Base-by-base conservation (phyloP, 1,284 basidiomycete species). In the Sparassis latifolia region DNA sequence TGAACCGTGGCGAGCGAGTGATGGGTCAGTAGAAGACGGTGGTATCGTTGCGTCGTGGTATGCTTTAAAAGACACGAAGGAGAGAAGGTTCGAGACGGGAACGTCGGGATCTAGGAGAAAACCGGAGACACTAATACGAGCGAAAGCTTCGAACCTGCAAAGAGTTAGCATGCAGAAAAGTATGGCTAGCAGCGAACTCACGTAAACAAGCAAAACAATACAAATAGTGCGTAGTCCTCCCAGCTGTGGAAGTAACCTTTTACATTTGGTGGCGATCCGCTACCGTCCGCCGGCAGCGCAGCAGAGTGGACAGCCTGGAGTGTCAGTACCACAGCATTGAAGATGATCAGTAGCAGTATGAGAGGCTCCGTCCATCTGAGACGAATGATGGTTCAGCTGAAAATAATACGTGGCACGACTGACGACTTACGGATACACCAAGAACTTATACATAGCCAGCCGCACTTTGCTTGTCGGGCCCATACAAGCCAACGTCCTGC, bases 121-220 rank as follows among this genome's bases (percentile, higher is more conserved):
- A 12, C 96, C 96, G 9, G 91, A 93, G 30, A 96, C 89, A 61
- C 92, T 81, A 64, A 97, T 94, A 28, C 95, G 85, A 40, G 91
- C 91, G 54, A 90, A 74, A 49, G 90, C 83, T 72, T 99, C 96
- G 39, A 97, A 53, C 3, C 91, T 92, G 55, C 40, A 42, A 42
- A 9, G 40, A 12, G 40, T 12, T 20, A 20, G 35, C 35, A 12
- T 37, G 35, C 35, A 37, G 35, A 6, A 12, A 37, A 37, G 27
- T 27, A 42, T 28, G 20, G 20, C 2, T 12, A 7, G 56, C 41
- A 44, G 37, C 31, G 29, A 0, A 82, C 90, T 61, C 69, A 89
- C 83, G 93, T 95, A 75, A 94, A 98, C 56, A 92, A 60, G 57
- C 83, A 70, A 68, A 98, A 98, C 51, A 98, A 71, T 33, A 63